These are phyloP conservation scores for Naumovozyma baii DNA, from an alignment of 805 yeast genomes.

Conservation along the genomic window DNA sequence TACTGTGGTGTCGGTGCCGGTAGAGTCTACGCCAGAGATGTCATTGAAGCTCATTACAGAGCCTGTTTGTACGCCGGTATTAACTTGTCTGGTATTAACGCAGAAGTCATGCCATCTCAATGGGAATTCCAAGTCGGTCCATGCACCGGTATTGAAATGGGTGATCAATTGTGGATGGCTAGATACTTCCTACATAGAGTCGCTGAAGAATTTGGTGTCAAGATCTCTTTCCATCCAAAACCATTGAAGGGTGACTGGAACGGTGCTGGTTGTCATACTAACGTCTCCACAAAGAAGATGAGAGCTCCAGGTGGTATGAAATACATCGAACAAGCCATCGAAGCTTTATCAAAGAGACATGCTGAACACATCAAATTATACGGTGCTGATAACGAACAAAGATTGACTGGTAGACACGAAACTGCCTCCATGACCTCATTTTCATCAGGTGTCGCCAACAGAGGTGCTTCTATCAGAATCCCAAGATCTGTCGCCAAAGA, in stretches of 20 bases:
- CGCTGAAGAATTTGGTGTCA: conserved; percentile 97
- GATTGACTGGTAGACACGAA: conserved; percentile 98
- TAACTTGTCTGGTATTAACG: conserved; percentile 90
- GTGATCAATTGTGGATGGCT: conserved; percentile 94
- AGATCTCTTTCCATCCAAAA: conserved; percentile 98
- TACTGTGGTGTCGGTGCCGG: conserved; percentile 99
- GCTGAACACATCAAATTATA: conserved; percentile 89
- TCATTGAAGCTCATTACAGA: conserved; percentile 97
- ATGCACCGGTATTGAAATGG: conserved; percentile 90
- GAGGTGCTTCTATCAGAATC: conserved; percentile 98
- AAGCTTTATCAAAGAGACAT: conserved; percentile 92
- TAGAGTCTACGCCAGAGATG: conserved; percentile 95
- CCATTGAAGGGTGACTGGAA: conserved; percentile 99
- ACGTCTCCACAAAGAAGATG: conserved; percentile 88
- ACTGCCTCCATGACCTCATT: conserved; percentile 88
- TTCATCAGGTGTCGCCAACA: conserved; percentile 97
- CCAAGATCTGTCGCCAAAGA: conserved; percentile 98
- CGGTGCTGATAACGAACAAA: conserved; percentile 89
- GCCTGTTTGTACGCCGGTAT: conserved; percentile 94
- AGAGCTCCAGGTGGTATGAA: conserved; percentile 95
- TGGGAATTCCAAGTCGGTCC: conserved; percentile 99
- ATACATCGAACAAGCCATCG: conserved; percentile 83
- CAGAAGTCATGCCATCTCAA: conserved; percentile 99
- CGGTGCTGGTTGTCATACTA: conserved; percentile 99
- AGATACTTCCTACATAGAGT: conserved; percentile 88